A percentile compares a stretch with the other conserved stretches of the same genome.
phyloP scores from a whole-genome alignment of 768 basidiomycete genomes.

The Suillus discolor region DNA sequence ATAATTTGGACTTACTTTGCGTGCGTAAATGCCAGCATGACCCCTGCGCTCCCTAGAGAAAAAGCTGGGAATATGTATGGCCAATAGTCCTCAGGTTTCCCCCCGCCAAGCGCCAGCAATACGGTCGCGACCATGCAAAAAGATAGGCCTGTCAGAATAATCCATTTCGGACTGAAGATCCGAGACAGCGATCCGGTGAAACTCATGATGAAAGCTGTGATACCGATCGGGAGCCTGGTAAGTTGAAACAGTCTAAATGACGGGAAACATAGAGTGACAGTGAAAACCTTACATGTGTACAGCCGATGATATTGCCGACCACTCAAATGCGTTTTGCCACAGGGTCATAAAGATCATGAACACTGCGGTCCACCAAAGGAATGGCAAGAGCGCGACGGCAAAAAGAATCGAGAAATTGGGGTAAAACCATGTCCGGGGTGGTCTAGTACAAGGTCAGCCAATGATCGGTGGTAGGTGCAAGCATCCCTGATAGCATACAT shows the following conservation, averaged over 20 bases:
- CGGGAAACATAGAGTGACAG: constrained; percentile 10
- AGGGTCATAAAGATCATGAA: constrained; percentile 37
- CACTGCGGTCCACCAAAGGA: constrained; percentile 43
- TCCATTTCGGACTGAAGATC: constrained; percentile 42
- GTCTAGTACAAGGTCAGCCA: constrained; percentile 24
- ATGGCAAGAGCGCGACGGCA: constrained; percentile 39
- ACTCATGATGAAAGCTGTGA: constrained; percentile 37
- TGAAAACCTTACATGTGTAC: constrained; percentile 38
- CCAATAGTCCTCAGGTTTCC: constrained; percentile 47
- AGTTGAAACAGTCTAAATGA: not conserved
- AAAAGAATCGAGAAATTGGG: constrained; percentile 44
- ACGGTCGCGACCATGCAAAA: constrained; percentile 41
- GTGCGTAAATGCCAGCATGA: constrained; percentile 47
- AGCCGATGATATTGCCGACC: constrained; percentile 42
- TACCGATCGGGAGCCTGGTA: constrained; percentile 43
- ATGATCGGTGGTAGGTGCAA: not conserved
- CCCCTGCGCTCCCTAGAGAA: constrained; percentile 47
- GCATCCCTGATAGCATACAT: constrained; percentile 33
- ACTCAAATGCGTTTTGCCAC: constrained; percentile 45
- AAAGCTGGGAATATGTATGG: constrained; percentile 51
- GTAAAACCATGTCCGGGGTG: constrained; percentile 46
- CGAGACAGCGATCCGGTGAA: constrained; percentile 44
- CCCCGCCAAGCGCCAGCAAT: constrained; percentile 45
- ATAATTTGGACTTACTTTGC: constrained; percentile 42
- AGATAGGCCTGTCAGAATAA: constrained; percentile 45